Evolutionary conservation across 768 basidiomycete species (phyloP), one percentile per base, ranked within the genome.

Genomic region (Ramaria rubella): DNA sequence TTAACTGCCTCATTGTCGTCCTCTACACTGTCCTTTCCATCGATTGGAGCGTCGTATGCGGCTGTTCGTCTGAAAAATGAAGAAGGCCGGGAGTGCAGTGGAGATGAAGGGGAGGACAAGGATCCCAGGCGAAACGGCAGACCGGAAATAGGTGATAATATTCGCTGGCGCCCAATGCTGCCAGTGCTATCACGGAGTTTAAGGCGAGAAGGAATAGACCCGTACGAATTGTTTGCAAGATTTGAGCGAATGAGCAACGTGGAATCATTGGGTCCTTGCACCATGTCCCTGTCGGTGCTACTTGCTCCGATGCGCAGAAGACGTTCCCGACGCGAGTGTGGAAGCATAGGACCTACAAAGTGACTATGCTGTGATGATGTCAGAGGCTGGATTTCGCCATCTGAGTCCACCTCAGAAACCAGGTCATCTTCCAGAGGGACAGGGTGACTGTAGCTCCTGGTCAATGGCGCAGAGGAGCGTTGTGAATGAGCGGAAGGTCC

Each of bases 241-340:
- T 64, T 52, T 29, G 66, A 63, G 6, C 67, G 70, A 38, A 80
- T 65, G 8, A 67, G 66, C 12, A 75, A 67, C 1, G 66, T 57
- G 61, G 80, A 79, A 29, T 65, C 62, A 21, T 65, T 44, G 44
- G 46, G 63, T 19, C 67, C 58, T 49, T 9, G 33, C 46, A 31
- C 58, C 54, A 23, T 48, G 23, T 17, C 51, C 57, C 30, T 14
- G 31, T 62, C 51, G 46, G 33, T 31, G n/a, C 44, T 6, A 15
- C 17, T 45, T 23, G 30, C 65, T 14, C 83, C 81, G 31, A 87
- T 81, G 33, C 73, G 74, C 5, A 84, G 73, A 14, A 87, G 71
- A 36, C 85, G 77, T 58, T 82, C 72, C 24, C 85, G 75, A 52
- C 85, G 77, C 81, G 79, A 82, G 24, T 76, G 73, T 2, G 81